Evolutionary conservation across 371 early-diverging fungal genomes (phyloP).

Genomic region (Actinomucor elegans): DNA sequence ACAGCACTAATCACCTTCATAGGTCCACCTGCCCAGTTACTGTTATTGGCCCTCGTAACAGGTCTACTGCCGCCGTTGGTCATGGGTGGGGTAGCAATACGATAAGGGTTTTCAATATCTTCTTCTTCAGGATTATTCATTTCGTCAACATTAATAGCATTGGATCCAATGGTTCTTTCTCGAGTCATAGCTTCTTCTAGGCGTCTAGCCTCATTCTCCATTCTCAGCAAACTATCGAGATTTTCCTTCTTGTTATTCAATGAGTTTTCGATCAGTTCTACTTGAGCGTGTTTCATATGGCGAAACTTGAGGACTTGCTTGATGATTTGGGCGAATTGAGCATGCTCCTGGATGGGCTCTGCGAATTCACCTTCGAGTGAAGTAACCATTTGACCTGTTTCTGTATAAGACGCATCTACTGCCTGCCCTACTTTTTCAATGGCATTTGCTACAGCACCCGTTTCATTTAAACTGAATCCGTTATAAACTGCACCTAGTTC

Average conservation of each 20-base stretch:
- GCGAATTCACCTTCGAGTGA: constrained; percentile 77
- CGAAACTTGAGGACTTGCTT: constrained; percentile 83
- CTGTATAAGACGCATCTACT: constrained; percentile 79
- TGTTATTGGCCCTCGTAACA: constrained; percentile 12
- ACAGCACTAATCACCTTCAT: constrained; percentile 62
- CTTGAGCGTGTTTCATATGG: constrained; percentile 83
- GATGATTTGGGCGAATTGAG: constrained; percentile 83
- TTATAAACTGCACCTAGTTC: constrained; percentile 94
- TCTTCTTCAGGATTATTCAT: constrained; percentile 16
- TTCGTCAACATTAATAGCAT: constrained; percentile 32
- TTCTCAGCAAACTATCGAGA: constrained; percentile 67
- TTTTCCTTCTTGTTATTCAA: constrained; percentile 68
- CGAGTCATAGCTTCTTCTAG: constrained; percentile 74
- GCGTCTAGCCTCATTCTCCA: constrained; percentile 85
- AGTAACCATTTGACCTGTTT: constrained; percentile 68
- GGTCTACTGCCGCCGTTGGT: constrained; percentile 8
- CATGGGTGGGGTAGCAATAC: not conserved
- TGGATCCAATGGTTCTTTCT: constrained; percentile 35
- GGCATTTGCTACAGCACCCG: constrained; percentile 69
- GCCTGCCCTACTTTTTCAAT: constrained; percentile 92
- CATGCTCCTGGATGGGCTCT: constrained; percentile 87
- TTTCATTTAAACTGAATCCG: constrained; percentile 88
- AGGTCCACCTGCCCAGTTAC: constrained; percentile 43
- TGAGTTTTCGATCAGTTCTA: constrained; percentile 74
- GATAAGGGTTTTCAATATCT: constrained; percentile 20